A percentile compares a stretch with the other conserved stretches of the same genome.
phyloP scores from a whole-genome alignment of 176 grass and related monocot species.

The Triticum turgidum region DNA sequence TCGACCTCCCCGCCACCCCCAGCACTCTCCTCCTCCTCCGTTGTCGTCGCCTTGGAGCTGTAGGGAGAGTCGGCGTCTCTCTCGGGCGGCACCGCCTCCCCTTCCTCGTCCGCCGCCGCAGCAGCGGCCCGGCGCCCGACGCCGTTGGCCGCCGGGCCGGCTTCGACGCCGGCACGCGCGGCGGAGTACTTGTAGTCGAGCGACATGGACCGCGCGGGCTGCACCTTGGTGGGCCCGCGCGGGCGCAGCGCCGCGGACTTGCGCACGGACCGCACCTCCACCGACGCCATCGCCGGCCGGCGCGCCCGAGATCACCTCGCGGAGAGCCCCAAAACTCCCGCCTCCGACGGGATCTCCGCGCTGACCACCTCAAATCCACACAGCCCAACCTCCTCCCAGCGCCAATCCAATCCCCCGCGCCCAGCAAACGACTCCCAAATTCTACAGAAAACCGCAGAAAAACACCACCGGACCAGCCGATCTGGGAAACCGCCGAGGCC shows the following conservation, averaged over 20 bases:
- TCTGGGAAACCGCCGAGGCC: conserved; percentile 11
- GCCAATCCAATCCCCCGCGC: conserved; percentile 22
- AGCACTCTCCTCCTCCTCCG: conserved; percentile 28
- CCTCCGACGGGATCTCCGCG: conserved; percentile 38
- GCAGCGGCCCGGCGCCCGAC: not conserved
- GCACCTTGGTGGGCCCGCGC: conserved; percentile 48
- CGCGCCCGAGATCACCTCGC: conserved; percentile 15
- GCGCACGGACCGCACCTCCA: conserved; percentile 59
- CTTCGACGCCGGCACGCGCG: not conserved
- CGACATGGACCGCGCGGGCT: conserved; percentile 68
- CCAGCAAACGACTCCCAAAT: not conserved
- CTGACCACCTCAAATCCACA: conserved; percentile 31
- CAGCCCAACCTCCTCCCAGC: not conserved
- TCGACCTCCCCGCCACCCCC: conserved; percentile 34
- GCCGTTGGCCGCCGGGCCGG: conserved; percentile 19
- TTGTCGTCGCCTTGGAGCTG: conserved; percentile 47
- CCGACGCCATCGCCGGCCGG: conserved; percentile 67
- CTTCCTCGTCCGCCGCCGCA: conserved; percentile 17
- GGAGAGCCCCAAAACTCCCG: not conserved
- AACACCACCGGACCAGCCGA: not conserved
- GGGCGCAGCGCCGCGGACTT: conserved; percentile 55
- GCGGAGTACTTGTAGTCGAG: conserved; percentile 50
- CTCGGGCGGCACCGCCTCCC: conserved; percentile 23
- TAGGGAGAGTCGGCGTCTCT: conserved; percentile 71
- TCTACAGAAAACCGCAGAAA: not conserved